Conservation (phyloP, 768 basidiomycete species). For the Boletus pseudo-olivaceus region DNA sequence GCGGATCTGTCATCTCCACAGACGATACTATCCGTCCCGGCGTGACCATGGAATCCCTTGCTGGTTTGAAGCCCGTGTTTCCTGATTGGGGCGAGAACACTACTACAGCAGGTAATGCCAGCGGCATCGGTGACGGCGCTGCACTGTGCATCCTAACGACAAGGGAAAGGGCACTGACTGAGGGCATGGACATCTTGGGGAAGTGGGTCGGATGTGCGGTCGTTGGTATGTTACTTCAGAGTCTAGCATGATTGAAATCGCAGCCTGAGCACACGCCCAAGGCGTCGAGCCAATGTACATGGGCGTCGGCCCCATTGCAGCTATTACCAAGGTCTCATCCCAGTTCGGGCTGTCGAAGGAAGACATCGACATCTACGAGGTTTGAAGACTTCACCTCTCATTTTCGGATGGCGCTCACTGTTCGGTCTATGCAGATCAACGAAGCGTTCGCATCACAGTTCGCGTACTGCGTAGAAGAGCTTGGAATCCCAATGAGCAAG, state of each 20-base stretch:
- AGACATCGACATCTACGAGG: conserved; percentile 78
- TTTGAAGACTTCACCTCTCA: conserved; percentile 18
- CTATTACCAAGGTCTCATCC: conserved; percentile 65
- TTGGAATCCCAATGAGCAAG: conserved; percentile 71
- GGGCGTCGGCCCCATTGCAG: conserved; percentile 72
- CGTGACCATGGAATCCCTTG: conserved; percentile 73
- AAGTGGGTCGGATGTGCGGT: conserved; percentile 80
- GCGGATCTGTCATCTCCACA: conserved; percentile 58
- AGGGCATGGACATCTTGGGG: conserved; percentile 75
- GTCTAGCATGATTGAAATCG: background rate
- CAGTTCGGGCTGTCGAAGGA: conserved; percentile 61
- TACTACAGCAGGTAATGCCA: conserved; percentile 84
- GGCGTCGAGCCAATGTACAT: conserved; percentile 76
- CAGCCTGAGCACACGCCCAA: conserved; percentile 22
- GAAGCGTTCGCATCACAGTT: conserved; percentile 94
- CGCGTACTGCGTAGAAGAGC: conserved; percentile 84
- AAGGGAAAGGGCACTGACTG: conserved; percentile 68
- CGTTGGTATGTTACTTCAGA: conserved; percentile 50
- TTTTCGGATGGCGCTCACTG: background rate
- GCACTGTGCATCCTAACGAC: conserved; percentile 80
- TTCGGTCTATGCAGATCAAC: conserved; percentile 54
- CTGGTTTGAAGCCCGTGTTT: conserved; percentile 83
- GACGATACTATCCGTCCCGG: conserved; percentile 90
- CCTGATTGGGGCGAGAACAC: conserved; percentile 67
- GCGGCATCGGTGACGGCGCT: conserved; percentile 90